A percentile compares a stretch with the other conserved stretches of the same genome.
Evolutionary conservation across 2,329 filamentous ascomycete genomes (phyloP).

Genomic region (Colletotrichum cordylinicola): DNA sequence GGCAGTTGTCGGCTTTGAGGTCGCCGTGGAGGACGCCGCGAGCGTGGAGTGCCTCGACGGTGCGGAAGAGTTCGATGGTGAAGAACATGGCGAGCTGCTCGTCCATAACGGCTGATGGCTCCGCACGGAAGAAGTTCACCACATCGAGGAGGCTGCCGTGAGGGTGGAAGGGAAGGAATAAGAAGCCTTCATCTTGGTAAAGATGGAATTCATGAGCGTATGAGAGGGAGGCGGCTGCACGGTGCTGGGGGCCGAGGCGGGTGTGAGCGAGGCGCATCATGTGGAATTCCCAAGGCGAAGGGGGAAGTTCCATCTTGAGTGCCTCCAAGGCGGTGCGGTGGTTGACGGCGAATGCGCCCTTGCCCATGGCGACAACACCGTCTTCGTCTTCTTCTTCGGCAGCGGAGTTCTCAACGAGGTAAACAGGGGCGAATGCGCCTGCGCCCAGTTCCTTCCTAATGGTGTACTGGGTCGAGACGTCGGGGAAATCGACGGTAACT

Average conservation of each 20-base stretch:
- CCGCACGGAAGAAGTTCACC: conserved; percentile 82
- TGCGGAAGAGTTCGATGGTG: conserved; percentile 87
- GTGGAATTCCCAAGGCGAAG: conserved; percentile 93
- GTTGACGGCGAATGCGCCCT: conserved; percentile 62
- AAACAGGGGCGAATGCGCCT: conserved; percentile 94
- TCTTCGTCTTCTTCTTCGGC: conserved; percentile 54
- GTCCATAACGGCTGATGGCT: conserved; percentile 80
- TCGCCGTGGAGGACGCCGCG: conserved; percentile 88
- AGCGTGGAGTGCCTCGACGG: conserved; percentile 83
- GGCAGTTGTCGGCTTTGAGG: conserved; percentile 93
- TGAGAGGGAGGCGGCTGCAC: conserved; percentile 79
- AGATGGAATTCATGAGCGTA: conserved; percentile 90
- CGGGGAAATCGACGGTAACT: conserved; percentile 72
- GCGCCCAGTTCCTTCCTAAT: conserved; percentile 87
- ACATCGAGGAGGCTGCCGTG: conserved; percentile 96
- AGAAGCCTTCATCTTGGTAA: conserved; percentile 87
- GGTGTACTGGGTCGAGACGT: conserved; percentile 71
- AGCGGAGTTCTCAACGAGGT: conserved; percentile 80
- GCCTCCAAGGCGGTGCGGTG: conserved; percentile 74
- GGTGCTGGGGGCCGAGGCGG: conserved; percentile 73
- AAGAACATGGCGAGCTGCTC: conserved; percentile 96
- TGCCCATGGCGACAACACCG: conserved; percentile 60
- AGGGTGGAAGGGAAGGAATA: conserved; percentile 85
- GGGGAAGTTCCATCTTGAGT: conserved; percentile 92
- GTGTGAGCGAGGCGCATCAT: conserved; percentile 85